Evolutionary conservation across 2,329 filamentous ascomycete species (phyloP).

Genomic region (Ophiocordyceps camponoti-leonardi): DNA sequence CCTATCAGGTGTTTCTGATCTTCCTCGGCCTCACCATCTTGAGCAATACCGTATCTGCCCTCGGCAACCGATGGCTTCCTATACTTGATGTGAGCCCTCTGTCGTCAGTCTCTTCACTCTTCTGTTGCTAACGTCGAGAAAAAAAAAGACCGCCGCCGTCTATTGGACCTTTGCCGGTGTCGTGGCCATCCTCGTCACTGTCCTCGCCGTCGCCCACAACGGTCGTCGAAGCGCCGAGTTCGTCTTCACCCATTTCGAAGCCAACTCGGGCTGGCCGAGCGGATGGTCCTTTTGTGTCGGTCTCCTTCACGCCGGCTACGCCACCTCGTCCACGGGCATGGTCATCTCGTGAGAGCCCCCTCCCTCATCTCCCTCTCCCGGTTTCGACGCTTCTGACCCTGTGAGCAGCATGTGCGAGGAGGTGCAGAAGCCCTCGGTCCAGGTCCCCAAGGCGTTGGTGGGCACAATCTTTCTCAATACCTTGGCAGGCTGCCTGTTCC

Average conservation of each 20-base stretch:
- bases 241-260: constrained; percentile 54
- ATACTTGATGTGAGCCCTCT: constrained; percentile 58
- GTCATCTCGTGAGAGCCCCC: constrained; percentile 41
- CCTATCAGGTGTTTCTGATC: constrained; percentile 54
- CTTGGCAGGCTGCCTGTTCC: constrained; percentile 42
- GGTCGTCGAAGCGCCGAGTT: constrained; percentile 49
- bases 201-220: constrained; percentile 46
- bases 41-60: constrained; percentile 47
- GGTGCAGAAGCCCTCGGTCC: constrained; percentile 40
- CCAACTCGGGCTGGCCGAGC: constrained; percentile 53
- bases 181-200: constrained; percentile 50
- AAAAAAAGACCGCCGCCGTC: constrained; percentile 53
- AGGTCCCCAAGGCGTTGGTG: constrained; percentile 52
- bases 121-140: constrained; percentile 43
- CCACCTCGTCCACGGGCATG: constrained; percentile 64
- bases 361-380: constrained; percentile 22
- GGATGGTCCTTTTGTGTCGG: constrained; percentile 42
- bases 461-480: constrained; percentile 48
- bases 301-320: constrained; percentile 47
- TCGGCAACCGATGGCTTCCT: constrained; percentile 48
- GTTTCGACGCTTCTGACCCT: constrained; percentile 36
- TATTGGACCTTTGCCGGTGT: constrained; percentile 58
- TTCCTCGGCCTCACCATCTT: constrained; percentile 51
- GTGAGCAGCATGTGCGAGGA: constrained; percentile 42
- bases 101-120: constrained; percentile 43